A percentile compares a stretch with the other conserved stretches of the same genome.
Conservation (phyloP, 805 yeast genomes). For the Spathaspora arborariae region DNA sequence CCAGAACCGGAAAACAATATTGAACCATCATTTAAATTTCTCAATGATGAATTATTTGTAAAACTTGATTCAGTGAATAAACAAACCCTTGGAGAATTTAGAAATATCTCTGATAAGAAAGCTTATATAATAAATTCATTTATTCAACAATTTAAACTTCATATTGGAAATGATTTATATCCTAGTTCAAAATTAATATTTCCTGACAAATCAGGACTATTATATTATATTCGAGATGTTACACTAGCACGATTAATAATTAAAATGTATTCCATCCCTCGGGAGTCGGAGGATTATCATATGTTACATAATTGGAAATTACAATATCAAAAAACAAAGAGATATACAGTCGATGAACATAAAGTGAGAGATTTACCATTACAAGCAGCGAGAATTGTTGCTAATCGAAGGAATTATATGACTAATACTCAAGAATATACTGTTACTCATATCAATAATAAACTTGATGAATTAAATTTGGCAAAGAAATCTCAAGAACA, state of each 20-base stretch:
- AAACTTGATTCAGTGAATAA: conserved; percentile 34
- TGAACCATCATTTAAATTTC: conserved; percentile 37
- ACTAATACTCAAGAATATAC: conserved; percentile 11
- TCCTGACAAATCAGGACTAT: conserved; percentile 61
- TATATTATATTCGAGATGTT: conserved; percentile 62
- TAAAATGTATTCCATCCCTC: conserved; percentile 54
- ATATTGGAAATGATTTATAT: conserved; percentile 48
- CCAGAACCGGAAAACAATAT: conserved; percentile 31
- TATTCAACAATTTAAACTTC: conserved; percentile 28
- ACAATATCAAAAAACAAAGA: conserved; percentile 28
- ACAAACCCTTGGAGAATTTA: conserved; percentile 21
- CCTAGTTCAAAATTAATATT: conserved; percentile 62
- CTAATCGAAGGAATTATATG: conserved; percentile 48
- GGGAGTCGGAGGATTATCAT: conserved; percentile 56
- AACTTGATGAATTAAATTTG: conserved; percentile 25
- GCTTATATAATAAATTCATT: conserved; percentile 25
- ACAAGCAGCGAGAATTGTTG: conserved; percentile 49
- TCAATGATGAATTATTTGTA: conserved; percentile 40
- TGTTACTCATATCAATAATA: conserved; percentile 27
- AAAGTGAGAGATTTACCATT: conserved; percentile 41
- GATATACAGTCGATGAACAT: conserved; percentile 41
- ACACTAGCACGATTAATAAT: conserved; percentile 47
- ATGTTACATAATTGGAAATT: conserved; percentile 35
- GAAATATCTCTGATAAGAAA: conserved; percentile 22
- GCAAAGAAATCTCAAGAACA: conserved; percentile 32